Base-by-base conservation (phyloP, 306 rosid species). In the Lotus japonicus region DNA sequence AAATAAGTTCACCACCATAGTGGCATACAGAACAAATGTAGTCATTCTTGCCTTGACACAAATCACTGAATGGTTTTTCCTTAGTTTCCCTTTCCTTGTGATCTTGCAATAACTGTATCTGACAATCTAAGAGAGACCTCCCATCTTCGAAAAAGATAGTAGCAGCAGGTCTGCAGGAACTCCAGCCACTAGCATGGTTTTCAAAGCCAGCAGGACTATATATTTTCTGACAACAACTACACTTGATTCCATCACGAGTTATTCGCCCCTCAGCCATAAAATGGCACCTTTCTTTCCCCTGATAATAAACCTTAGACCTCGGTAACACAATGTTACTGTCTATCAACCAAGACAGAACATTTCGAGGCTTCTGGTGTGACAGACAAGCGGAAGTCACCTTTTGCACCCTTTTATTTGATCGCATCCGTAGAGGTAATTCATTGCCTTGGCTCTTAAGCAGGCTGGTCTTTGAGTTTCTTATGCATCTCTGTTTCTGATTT, bases 261-360 rank as follows among this genome's bases (percentile, higher is more conserved):
- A 94, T 76, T 70, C 83, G 78, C 66, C 98, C 97, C 77, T 82
- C 83, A 52, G 54, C 43, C 21, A 31, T 33, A 64, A 35, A 72
- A 5, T 68, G 59, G 68, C 74, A 56, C 72, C 74, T 4, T 3
- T 2, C 36, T 58, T 68, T 64, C 23, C 79, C 53, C 44, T 9
- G 71, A 31, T 68, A 88, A 57, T 26, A 57, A 68, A 90, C 95
- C 75, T 88, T 90, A 60, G 64, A 72, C 71, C 89, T 84, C 33
- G 92, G 81, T 58, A 76, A 65, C 49, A 90, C 76, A 26, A 56
- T 43, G 12, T 74, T 78, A 51, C 76, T 81, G 63, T 85, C 96
- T 79, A 94, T 82, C 85, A 90, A 76, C 99, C 96, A 94, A 57
- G 95, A 90, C 39, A 90, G 12, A 44, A 89, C 65, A 73, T 84